Percentiles rank a stretch among this genome's conserved stretches.
phyloP scores from a whole-genome alignment of 2,329 filamentous ascomycete species.

The Fusarium continuum region DNA sequence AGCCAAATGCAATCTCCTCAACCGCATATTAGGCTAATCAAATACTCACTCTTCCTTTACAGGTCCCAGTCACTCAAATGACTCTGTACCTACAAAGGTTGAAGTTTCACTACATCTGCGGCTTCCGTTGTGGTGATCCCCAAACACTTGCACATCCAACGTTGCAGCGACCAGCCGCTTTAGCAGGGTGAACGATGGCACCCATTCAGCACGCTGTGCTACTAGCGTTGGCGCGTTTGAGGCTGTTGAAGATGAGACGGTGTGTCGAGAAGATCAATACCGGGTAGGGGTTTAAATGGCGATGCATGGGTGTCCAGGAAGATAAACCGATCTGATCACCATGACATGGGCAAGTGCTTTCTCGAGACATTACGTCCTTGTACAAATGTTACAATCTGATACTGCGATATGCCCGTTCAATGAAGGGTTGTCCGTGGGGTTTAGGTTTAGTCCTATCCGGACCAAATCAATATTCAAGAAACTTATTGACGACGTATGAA shows the following conservation, averaged over 20 bases:
- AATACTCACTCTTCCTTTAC: conserved; percentile 5
- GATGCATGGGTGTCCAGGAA: conserved; percentile 4
- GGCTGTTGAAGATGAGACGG: conserved; percentile 27
- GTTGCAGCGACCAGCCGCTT: neutral
- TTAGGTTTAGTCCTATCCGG: too few relatives aligned
- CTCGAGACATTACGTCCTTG: neutral
- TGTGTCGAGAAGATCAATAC: conserved; percentile 3
- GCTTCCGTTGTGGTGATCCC: conserved; percentile 11
- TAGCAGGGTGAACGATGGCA: neutral
- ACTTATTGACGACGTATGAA: neutral
- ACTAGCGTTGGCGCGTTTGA: conserved; percentile 31
- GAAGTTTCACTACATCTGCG: conserved; percentile 29
- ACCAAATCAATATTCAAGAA: neutral
- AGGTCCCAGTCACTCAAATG: neutral
- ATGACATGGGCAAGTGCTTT: neutral
- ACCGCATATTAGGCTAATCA: neutral
- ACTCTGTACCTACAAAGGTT: conserved; percentile 11
- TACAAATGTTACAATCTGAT: neutral
- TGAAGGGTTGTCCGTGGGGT: neutral
- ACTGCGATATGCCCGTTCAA: neutral
- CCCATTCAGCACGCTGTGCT: conserved; percentile 9
- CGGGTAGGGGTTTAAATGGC: conserved; percentile 15
- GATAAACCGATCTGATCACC: neutral
- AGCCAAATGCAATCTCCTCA: conserved; percentile 1
- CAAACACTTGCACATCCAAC: conserved; percentile 6